These are phyloP conservation scores for Setaria viridis DNA, from an alignment of 202 grass and related monocot species.

Conservation along the genomic window DNA sequence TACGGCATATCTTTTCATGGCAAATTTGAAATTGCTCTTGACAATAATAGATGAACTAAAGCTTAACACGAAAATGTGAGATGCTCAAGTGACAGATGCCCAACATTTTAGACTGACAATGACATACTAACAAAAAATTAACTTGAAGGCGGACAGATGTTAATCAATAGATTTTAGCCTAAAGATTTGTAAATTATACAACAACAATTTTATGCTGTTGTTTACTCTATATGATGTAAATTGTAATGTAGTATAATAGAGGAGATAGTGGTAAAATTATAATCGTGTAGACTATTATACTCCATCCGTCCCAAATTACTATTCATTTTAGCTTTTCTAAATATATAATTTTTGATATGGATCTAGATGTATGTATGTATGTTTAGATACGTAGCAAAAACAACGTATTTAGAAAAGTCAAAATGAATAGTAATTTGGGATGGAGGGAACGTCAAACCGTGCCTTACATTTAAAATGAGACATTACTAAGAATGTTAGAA, in stretches of 20 bases:
- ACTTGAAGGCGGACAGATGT: background rate
- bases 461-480: background rate
- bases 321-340: too few relatives aligned
- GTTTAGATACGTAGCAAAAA: too few relatives aligned
- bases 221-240: too few relatives aligned
- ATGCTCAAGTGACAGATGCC: background rate
- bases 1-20: background rate
- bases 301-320: too few relatives aligned
- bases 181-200: too few relatives aligned
- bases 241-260: too few relatives aligned
- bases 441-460: background rate
- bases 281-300: background rate
- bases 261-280: too few relatives aligned
- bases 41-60: background rate
- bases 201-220: too few relatives aligned
- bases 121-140: background rate
- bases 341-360: too few relatives aligned
- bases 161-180: background rate
- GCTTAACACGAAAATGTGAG: background rate
- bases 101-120: background rate
- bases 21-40: background rate
- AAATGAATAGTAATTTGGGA: too few relatives aligned
- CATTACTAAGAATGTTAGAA: background rate
- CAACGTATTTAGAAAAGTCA: too few relatives aligned
- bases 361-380: too few relatives aligned